A percentile compares a stretch with the other conserved stretches of the same genome.
Evolutionary conservation across 176 grass and related monocot genomes (phyloP).

Genomic region (Dactylis glomerata): DNA sequence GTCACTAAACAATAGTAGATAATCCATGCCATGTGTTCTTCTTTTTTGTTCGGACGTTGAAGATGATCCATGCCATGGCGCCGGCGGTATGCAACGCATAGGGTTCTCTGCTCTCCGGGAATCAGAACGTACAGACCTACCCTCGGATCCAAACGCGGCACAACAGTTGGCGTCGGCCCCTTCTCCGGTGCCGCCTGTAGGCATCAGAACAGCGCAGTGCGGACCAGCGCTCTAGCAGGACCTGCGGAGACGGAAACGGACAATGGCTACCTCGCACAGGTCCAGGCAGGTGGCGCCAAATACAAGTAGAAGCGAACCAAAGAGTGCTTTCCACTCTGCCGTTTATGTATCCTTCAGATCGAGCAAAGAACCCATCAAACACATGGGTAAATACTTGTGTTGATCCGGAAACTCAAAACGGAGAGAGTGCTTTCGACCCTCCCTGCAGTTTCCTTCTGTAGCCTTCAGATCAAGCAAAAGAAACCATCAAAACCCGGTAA

Average conservation of each 20-base stretch:
- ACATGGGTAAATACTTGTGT: neutral
- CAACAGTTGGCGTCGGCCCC: neutral
- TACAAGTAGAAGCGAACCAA: neutral
- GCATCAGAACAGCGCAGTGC: constrained; percentile 12
- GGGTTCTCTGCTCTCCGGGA: neutral
- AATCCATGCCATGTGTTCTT: too few relatives aligned
- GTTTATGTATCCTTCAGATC: neutral
- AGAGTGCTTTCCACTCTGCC: neutral
- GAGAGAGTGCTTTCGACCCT: neutral
- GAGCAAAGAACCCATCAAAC: neutral
- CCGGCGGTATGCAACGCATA: neutral
- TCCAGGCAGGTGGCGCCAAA: neutral
- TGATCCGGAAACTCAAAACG: too few relatives aligned
- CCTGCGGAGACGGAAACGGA: neutral
- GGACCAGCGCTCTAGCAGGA: neutral
- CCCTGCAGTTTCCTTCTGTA: neutral
- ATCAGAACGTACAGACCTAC: neutral
- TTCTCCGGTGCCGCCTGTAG: neutral
- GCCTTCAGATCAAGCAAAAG: neutral
- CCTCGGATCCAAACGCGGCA: constrained; percentile 18
- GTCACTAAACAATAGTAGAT: too few relatives aligned
- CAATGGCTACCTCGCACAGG: neutral
- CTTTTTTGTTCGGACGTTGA: neutral
- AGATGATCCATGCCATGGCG: neutral
- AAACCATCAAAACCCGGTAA: neutral